phyloP scores from a whole-genome alignment of 2,329 filamentous ascomycete genomes.

The Clarireedia monteithiana region DNA sequence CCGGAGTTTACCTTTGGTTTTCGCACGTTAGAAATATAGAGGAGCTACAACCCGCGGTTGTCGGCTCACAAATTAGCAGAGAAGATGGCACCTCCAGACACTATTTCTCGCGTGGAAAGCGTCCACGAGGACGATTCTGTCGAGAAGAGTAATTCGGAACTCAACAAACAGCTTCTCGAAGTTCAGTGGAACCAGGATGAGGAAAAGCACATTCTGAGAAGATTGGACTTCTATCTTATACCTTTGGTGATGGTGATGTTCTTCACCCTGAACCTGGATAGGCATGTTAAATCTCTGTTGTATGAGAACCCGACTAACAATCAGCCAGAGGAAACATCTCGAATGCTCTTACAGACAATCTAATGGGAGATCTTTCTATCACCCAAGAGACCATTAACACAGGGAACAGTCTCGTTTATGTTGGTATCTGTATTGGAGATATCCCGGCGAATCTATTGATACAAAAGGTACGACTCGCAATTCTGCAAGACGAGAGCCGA shows the following conservation, averaged over 20 bases:
- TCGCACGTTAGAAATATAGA: neutral
- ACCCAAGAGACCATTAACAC: conserved; percentile 4
- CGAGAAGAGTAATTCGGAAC: conserved; percentile 3
- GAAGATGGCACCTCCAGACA: conserved; percentile 3
- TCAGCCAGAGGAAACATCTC: conserved; percentile 36
- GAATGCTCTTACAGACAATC: conserved; percentile 46
- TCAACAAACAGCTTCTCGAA: conserved; percentile 1
- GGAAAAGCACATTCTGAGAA: neutral
- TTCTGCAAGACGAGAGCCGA: conserved; percentile 28
- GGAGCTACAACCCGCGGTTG: neutral
- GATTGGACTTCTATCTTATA: conserved; percentile 6
- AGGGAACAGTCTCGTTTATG: conserved; percentile 6
- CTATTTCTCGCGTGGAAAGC: conserved; percentile 6
- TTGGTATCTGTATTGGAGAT: conserved; percentile 6
- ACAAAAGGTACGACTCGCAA: neutral
- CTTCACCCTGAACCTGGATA: conserved; percentile 8
- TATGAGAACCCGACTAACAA: neutral
- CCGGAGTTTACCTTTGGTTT: neutral
- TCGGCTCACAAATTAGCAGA: neutral
- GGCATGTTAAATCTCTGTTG: neutral
- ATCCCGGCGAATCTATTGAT: conserved; percentile 6
- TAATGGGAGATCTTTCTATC: conserved; percentile 2
- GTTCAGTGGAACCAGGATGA: conserved; percentile 6
- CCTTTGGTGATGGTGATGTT: conserved; percentile 9
- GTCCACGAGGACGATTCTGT: conserved; percentile 1